phyloP scores from a whole-genome alignment of 73 alveolate species.

The Paramecium pentaurelia region DNA sequence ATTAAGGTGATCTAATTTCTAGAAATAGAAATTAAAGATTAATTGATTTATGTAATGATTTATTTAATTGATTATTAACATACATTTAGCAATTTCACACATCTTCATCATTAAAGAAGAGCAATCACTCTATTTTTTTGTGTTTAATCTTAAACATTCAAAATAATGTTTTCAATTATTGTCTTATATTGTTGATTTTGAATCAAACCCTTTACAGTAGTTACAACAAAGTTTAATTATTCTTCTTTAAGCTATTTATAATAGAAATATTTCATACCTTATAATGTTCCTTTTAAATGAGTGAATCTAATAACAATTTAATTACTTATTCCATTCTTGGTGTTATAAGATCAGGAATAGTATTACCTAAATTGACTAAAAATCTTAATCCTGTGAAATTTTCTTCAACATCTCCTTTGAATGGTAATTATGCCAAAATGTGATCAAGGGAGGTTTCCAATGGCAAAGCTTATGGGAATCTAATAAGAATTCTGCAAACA shows the following conservation, averaged over 20 bases:
- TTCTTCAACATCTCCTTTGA: conserved; percentile 53
- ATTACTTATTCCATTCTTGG: conserved; percentile 48
- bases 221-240: background rate
- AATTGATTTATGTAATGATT: background rate
- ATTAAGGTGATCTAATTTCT: background rate
- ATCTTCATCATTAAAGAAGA: background rate
- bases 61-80: background rate
- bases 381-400: conserved; percentile 51
- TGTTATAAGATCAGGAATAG: conserved; percentile 44
- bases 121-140: background rate
- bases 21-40: background rate
- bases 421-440: conserved; percentile 22
- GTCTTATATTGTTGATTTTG: background rate
- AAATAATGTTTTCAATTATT: background rate
- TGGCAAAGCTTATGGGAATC: conserved; percentile 58
- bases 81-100: background rate
- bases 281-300: conserved; percentile 12
- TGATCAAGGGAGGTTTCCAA: conserved; percentile 40
- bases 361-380: conserved; percentile 41
- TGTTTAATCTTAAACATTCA: background rate
- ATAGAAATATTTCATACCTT: background rate
- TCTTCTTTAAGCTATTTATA: background rate
- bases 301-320: conserved; percentile 26
- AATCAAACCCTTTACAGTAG: background rate
- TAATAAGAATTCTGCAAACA: conserved; percentile 58